Conservation (phyloP, 352 stramenopile genomes). For the Pythium graminicola region DNA sequence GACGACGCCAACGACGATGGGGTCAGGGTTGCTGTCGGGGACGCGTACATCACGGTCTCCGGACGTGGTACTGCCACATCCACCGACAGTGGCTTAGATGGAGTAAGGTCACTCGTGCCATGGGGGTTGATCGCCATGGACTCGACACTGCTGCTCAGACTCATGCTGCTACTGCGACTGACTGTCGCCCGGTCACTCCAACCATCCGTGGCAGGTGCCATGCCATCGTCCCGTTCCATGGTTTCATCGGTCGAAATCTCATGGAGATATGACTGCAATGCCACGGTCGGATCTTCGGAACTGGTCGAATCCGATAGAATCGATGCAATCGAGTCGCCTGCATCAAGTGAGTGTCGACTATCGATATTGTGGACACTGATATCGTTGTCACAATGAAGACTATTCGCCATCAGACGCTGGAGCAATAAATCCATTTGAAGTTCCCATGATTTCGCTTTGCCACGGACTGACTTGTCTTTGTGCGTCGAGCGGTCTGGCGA, state of each 20-base stretch:
- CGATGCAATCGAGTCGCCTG: slow-evolving; percentile 31
- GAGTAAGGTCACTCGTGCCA: not conserved
- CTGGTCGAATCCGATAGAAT: slow-evolving; percentile 29
- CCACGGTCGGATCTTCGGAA: slow-evolving; percentile 1
- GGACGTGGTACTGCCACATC: not conserved
- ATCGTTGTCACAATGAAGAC: slow-evolving; percentile 59
- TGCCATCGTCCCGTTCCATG: not conserved
- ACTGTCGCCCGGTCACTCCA: not conserved
- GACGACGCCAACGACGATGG: slow-evolving; percentile 18
- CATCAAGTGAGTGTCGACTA: slow-evolving; percentile 38
- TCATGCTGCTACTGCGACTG: slow-evolving; percentile 7
- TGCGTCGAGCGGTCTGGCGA: slow-evolving; percentile 12
- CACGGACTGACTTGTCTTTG: slow-evolving; percentile 1
- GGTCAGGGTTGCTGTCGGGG: slow-evolving; percentile 11
- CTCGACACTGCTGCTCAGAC: slow-evolving; percentile 13
- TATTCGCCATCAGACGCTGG: slow-evolving; percentile 81
- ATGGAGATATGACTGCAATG: not conserved
- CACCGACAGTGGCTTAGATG: slow-evolving; percentile 18
- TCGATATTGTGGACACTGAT: slow-evolving; percentile 82
- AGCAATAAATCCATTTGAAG: slow-evolving; percentile 81
- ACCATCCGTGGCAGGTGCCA: not conserved
- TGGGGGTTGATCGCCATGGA: not conserved
- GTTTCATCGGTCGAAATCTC: slow-evolving; percentile 1
- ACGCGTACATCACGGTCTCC: not conserved
- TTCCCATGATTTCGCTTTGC: slow-evolving; percentile 65